A percentile compares a stretch with the other conserved stretches of the same genome.
phyloP scores from a whole-genome alignment of 371 early-diverging fungal species.

The Parasitella parasitica region DNA sequence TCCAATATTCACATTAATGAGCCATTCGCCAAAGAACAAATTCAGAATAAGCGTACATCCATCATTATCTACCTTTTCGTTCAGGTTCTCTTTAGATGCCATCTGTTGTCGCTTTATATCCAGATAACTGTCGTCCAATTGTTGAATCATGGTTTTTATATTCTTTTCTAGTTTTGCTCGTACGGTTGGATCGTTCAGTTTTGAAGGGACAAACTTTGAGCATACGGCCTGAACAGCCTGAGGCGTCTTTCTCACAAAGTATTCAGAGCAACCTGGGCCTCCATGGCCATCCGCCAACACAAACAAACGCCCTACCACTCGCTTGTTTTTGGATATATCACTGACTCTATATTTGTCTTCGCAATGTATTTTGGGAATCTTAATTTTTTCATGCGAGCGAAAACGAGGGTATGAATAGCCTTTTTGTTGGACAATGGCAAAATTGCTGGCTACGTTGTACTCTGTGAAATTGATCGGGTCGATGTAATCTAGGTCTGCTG shows the following conservation, averaged over 20 bases:
- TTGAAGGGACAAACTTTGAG: slow-evolving; percentile 40
- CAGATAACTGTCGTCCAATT: slow-evolving; percentile 58
- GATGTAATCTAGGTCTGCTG: slow-evolving; percentile 35
- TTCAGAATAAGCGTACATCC: slow-evolving; percentile 81
- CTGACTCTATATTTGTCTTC: slow-evolving; percentile 64
- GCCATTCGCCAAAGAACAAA: slow-evolving; percentile 70
- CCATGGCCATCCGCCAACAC: slow-evolving; percentile 69
- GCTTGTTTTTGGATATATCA: slow-evolving; percentile 34
- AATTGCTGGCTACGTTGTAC: slow-evolving; percentile 48
- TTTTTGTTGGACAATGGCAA: slow-evolving; percentile 63
- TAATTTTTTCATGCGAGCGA: slow-evolving; percentile 55
- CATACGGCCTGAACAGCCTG: slow-evolving; percentile 49
- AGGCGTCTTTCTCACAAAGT: slow-evolving; percentile 58
- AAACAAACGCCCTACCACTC: slow-evolving; percentile 52
- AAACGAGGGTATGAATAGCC: slow-evolving; percentile 68
- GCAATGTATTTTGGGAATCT: slow-evolving; percentile 59
- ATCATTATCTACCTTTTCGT: slow-evolving; percentile 63
- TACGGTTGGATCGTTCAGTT: slow-evolving; percentile 33
- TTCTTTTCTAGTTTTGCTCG: slow-evolving; percentile 49
- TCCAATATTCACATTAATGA: slow-evolving; percentile 81
- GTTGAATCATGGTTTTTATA: slow-evolving; percentile 52
- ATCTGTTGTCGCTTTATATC: slow-evolving; percentile 47
- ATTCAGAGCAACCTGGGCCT: slow-evolving; percentile 64
- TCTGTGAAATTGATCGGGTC: slow-evolving; percentile 39
- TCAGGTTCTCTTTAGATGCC: not conserved